Evolutionary conservation across 352 stramenopile genomes (phyloP).

Genomic region (Pythium vanterpoolii): DNA sequence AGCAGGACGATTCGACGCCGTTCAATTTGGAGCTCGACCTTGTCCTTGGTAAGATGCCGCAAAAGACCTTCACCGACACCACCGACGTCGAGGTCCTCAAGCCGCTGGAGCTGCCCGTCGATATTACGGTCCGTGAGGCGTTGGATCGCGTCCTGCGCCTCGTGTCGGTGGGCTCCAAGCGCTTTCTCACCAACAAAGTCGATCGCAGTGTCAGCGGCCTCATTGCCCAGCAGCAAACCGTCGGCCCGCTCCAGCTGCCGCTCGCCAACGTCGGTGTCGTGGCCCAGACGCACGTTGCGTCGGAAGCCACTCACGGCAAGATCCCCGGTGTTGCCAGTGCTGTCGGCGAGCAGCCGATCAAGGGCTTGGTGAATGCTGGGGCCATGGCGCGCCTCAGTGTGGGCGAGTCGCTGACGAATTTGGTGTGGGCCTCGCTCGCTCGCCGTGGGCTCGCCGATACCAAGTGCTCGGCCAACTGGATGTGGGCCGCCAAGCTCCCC

Average conservation of each 20-base stretch:
- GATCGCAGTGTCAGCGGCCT: slow-evolving; percentile 98
- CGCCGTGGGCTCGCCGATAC: slow-evolving; percentile 94
- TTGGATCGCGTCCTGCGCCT: slow-evolving; percentile 95
- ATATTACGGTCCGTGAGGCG: slow-evolving; percentile 86
- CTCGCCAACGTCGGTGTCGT: slow-evolving; percentile 97
- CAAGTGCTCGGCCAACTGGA: slow-evolving; percentile 99
- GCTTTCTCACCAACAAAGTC: slow-evolving; percentile 96
- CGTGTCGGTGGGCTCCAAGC: slow-evolving; percentile 97
- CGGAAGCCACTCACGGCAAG: slow-evolving; percentile 52
- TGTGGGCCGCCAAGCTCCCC: slow-evolving; percentile 98
- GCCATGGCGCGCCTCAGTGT: slow-evolving; percentile 97
- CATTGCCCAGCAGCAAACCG: slow-evolving; percentile 98
- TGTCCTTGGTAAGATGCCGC: slow-evolving; percentile 98
- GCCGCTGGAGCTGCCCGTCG: slow-evolving; percentile 79
- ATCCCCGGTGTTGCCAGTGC: slow-evolving; percentile 94
- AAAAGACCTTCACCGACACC: slow-evolving; percentile 97
- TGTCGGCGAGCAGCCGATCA: slow-evolving; percentile 97
- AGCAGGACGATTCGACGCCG: slow-evolving; percentile 90
- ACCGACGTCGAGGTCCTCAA: slow-evolving; percentile 53
- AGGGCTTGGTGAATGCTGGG: slow-evolving; percentile 93
- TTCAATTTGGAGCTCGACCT: slow-evolving; percentile 97
- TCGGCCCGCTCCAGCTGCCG: slow-evolving; percentile 96
- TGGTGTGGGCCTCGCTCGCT: slow-evolving; percentile 94
- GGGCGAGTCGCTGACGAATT: slow-evolving; percentile 97
- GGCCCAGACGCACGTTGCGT: slow-evolving; percentile 94